These are phyloP conservation scores for Fusarium udum DNA, from an alignment of 2,329 filamentous ascomycete genomes.

Conservation along the genomic window DNA sequence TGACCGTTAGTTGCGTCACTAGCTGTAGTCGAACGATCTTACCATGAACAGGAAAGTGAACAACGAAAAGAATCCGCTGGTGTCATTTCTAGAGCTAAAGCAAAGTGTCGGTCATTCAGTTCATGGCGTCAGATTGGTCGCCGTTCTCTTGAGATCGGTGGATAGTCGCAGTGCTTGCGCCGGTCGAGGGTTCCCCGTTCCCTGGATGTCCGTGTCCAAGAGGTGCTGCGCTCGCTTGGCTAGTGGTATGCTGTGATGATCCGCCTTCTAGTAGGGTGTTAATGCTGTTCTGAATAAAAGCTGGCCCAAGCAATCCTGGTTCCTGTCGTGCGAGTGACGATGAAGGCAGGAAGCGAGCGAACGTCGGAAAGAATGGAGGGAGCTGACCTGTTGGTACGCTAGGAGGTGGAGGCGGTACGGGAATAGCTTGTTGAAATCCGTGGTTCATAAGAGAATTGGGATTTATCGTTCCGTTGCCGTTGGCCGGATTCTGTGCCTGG, in stretches of 20 bases:
- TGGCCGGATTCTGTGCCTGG: slow-evolving; percentile 42
- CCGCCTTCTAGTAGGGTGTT: slow-evolving; percentile 42
- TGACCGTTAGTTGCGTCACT: slow-evolving; percentile 8
- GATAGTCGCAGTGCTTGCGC: slow-evolving; percentile 52
- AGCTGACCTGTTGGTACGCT: slow-evolving; percentile 34
- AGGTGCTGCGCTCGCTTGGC: slow-evolving; percentile 46
- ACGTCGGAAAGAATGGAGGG: slow-evolving; percentile 32
- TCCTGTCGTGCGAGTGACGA: slow-evolving; percentile 32
- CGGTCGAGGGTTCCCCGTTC: slow-evolving; percentile 40
- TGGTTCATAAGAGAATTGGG: slow-evolving; percentile 14
- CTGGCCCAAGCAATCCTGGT: slow-evolving; percentile 28
- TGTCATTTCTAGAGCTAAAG: slow-evolving; percentile 25
- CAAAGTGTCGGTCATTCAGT: slow-evolving; percentile 28
- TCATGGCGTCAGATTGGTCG: slow-evolving; percentile 34
- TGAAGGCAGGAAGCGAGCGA: slow-evolving; percentile 28
- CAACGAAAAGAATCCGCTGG: slow-evolving; percentile 21
- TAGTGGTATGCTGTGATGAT: slow-evolving; percentile 20
- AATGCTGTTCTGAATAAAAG: slow-evolving; percentile 44
- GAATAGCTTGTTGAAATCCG: slow-evolving; percentile 37
- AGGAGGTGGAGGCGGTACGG: slow-evolving; percentile 44
- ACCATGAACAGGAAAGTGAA: slow-evolving; percentile 32
- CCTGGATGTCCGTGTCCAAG: slow-evolving; percentile 37
- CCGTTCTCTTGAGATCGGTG: slow-evolving; percentile 41
- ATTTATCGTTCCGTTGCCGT: slow-evolving; percentile 18
- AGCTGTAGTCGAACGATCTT: background rate